Percentiles rank a stretch among this genome's conserved stretches.
Evolutionary conservation across 768 basidiomycete species (phyloP).

Genomic region (Psilocybe tampanensis): DNA sequence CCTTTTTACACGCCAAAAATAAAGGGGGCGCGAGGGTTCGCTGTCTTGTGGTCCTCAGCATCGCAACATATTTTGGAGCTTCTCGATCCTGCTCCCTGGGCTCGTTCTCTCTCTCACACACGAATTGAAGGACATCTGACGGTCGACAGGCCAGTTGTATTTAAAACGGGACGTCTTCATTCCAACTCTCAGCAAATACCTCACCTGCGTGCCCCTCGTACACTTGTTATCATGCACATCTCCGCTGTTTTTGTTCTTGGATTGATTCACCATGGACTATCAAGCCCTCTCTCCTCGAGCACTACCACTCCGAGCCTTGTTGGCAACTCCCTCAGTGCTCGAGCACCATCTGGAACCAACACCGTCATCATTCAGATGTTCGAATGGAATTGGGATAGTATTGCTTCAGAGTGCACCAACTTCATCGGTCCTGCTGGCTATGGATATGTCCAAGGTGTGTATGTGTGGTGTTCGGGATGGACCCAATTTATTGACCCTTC

Average conservation of each 20-base stretch:
- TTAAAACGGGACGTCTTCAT: background rate
- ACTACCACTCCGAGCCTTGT: background rate
- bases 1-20: background rate
- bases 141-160: background rate
- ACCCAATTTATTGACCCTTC: background rate
- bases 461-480: background rate
- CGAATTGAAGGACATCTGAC: background rate
- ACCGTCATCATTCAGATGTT: conserved; percentile 72
- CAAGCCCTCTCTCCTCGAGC: background rate
- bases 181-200: background rate
- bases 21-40: background rate
- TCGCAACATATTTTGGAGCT: background rate
- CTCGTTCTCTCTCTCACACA: background rate
- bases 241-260: background rate
- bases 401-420: conserved; percentile 63
- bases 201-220: background rate
- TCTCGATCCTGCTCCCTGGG: background rate
- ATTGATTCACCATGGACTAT: background rate
- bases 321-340: conserved; percentile 10
- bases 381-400: conserved; percentile 63
- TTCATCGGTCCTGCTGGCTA: conserved; percentile 74
- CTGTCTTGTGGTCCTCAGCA: background rate
- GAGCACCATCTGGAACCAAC: conserved; percentile 33
- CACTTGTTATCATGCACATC: conserved; percentile 4
- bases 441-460: conserved; percentile 67